Base-by-base conservation (phyloP, 768 basidiomycete species). In the Thelephora ganbajun region DNA sequence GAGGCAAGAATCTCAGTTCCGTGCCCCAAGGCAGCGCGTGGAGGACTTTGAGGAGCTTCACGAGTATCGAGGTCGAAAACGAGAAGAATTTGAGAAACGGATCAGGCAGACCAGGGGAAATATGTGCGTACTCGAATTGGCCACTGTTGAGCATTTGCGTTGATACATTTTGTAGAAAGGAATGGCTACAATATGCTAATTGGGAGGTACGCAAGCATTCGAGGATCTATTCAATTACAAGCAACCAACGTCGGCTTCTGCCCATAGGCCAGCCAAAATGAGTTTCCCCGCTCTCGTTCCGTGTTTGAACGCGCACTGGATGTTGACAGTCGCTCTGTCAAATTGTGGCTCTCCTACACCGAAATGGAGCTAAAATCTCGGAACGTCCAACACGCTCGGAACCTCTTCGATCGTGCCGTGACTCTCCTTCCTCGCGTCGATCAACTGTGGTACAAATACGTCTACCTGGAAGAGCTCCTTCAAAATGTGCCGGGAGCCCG, bases 381-480 rank as follows among this genome's bases (percentile, higher is more conserved):
- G 52, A 98, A 99, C 58, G 89, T 99, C 46, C 87, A 94, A 58
- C 96, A 98, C 56, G 83, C 96, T 0, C 83, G 96, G 45, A 99
- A 99, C 65, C 74, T 98, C 19, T 98, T 89, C 62, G 96, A 99
- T 69, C 80, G 96, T 54, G 91, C 92, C 2, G 92, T 99, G 52
- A 99, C 94, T 5, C 74, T 98, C 1, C 80, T 99, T 20, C 96
- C 96, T 9, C 83, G 96, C 41, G 81, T 99, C 44, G 93, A 99
- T 62, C 86, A 94, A 59, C 74, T 99, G 6, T 98, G 96, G 96
- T 98, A 98, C 76, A 97, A 97, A 63, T 99, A 97, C 48, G 94
- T 99, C 50, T 97, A 96, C 64, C 78, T 99, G 47, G 96, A 99
- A 60, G 96, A 99, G 61, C 76, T 99, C 2, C 75, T 99, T 11